Conservation (phyloP, 1,284 basidiomycete species). For the Thelephora terrestris region DNA sequence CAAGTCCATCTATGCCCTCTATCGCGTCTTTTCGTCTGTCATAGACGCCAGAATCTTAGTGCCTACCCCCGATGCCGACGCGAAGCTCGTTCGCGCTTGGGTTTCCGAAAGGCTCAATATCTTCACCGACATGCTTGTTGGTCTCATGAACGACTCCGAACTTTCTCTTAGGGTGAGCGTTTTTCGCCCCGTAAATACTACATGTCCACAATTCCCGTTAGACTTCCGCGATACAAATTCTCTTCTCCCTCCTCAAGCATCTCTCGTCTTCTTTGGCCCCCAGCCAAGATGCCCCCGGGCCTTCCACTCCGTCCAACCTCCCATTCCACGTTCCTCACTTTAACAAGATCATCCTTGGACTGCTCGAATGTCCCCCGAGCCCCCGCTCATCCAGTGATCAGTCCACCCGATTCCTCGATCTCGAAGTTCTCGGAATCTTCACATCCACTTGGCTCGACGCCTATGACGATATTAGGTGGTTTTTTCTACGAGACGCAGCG, state of each 20-base stretch:
- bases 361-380: slow-evolving; percentile 56
- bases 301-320: slow-evolving; percentile 27
- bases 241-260: slow-evolving; percentile 75
- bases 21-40: slow-evolving; percentile 67
- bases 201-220: slow-evolving; percentile 21
- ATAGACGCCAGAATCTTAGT: slow-evolving; percentile 26
- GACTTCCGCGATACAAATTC: slow-evolving; percentile 68
- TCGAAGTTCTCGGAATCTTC: slow-evolving; percentile 57
- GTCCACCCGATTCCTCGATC: slow-evolving; percentile 31
- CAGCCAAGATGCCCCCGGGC: slow-evolving; percentile 17
- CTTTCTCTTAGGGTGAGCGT: slow-evolving; percentile 39
- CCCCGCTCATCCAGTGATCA: slow-evolving; percentile 20
- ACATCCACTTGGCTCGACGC: slow-evolving; percentile 66
- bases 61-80: slow-evolving; percentile 37
- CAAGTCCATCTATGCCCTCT: slow-evolving; percentile 75
- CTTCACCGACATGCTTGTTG: slow-evolving; percentile 59
- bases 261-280: slow-evolving; percentile 57
- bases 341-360: slow-evolving; percentile 47
- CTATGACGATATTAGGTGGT: slow-evolving; percentile 88
- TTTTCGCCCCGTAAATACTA: neutral
- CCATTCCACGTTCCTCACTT: slow-evolving; percentile 69
- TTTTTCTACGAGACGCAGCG: slow-evolving; percentile 82
- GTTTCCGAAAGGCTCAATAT: slow-evolving; percentile 58
- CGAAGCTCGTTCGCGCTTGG: slow-evolving; percentile 66
- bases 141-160: slow-evolving; percentile 68